A percentile compares a stretch with the other conserved stretches of the same genome.
These are phyloP conservation scores for Aspergillus quadricinctus DNA, from an alignment of 2,329 filamentous ascomycete genomes.

Conservation along the genomic window DNA sequence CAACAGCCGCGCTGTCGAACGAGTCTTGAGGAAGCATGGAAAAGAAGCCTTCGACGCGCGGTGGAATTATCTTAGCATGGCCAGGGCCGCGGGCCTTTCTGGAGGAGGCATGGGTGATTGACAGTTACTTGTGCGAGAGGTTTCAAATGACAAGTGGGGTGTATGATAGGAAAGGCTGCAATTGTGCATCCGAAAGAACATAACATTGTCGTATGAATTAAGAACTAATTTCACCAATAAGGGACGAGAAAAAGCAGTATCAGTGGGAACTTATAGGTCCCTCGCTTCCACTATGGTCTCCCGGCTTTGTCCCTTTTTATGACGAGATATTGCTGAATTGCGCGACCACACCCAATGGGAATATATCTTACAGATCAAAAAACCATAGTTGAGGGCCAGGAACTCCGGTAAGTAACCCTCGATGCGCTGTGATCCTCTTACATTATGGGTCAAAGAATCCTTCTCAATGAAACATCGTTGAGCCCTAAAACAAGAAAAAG, in stretches of 20 bases:
- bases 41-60: constrained; percentile 28
- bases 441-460: not conserved
- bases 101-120: not conserved
- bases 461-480: not conserved
- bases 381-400: not conserved
- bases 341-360: constrained; percentile 1
- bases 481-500: not conserved
- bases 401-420: constrained; percentile 11
- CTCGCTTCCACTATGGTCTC: not conserved
- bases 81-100: constrained; percentile 18
- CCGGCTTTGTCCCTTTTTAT: not conserved
- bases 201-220: not conserved
- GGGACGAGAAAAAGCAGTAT: not conserved
- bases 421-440: constrained; percentile 6
- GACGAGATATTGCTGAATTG: not conserved
- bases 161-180: not conserved
- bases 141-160: not conserved
- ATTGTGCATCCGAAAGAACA: not conserved
- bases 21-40: constrained; percentile 44
- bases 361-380: constrained; percentile 10
- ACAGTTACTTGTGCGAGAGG: not conserved
- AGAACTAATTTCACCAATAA: not conserved
- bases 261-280: not conserved
- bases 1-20: constrained; percentile 31
- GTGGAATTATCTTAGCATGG: constrained; percentile 34